Base-by-base conservation (phyloP, 495 filamentous ascomycete genomes). In the Penicillium maclennaniae region DNA sequence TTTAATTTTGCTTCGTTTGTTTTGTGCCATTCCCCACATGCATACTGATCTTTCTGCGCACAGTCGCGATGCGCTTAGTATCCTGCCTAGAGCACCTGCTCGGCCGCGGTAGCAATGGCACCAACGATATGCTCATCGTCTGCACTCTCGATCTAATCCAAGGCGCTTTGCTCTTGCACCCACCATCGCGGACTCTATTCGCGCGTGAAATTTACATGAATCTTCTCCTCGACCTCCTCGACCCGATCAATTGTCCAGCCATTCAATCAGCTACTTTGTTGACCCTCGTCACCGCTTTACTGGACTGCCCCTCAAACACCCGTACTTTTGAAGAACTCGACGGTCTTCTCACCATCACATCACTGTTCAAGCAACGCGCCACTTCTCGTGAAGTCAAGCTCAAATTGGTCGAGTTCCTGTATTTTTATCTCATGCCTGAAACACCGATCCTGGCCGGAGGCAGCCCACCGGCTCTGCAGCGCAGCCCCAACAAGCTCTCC, bases 391-490 rank as follows among this genome's bases (percentile, higher is more conserved):
- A 92, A 56, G 92, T 98, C 51, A 96, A 95, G 69, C 82, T 96
- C 58, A 91, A 92, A 61, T 80, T 95, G 9, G 85, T 96, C 52
- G 93, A 98, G 64, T 97, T 98, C 67, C 73, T 98, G 6, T 96
- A 97, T 71, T 97, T 97, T 71, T 98, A 97, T 69, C 83, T 98
- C 44, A 96, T 97, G 85, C 91, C 92, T 26, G 93, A 97, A 70
- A 83, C 80, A 1, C 83, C 87, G 1, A 78, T 79, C 17, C 74
- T 78, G 0, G 57, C 50, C 2, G 45, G 47, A 14, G 38, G 61
- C 63, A 78, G 44, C 36, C 51, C 59, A n/a, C 61, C 75, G 37
- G 72, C 82, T 46, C 66, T 86, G 47, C 86, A 87, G 64, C 75
- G 85, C 53, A 89, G 83, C 63, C 87, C 87, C 9, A 89, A 82